Base-by-base conservation (phyloP, 2,329 filamentous ascomycete species). In the Trichoderma brevicompactum region DNA sequence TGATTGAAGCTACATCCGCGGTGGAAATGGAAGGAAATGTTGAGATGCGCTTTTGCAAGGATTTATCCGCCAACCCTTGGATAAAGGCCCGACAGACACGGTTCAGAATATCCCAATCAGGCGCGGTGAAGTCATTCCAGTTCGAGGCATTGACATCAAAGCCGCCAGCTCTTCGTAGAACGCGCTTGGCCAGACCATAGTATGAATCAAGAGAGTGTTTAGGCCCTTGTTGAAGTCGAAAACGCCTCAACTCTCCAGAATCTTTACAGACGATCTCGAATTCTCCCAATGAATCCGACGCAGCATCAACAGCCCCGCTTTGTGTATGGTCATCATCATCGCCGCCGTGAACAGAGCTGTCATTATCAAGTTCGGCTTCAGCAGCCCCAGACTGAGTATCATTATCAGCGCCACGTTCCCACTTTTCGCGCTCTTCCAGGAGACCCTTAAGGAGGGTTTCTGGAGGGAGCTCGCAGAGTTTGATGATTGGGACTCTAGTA, bases 401-500 rank as follows among this genome's bases (percentile, higher is more conserved):
- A 3, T 76, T 74, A 3, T 75, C 79, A 56, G 78, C 80, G 50
- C 81, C 86, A 50, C 77, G 83, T 68, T 94, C 91, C 90, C 91
- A 94, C 72, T 88, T 92, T 49, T 81, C 77, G 7, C 91, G 85
- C 71, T 90, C 89, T 40, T 87, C 83, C 5, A 85, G 72, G 5
- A 96, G 81, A 64, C 86, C 87, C 9, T 79, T 74, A 13, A 84
- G 84, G 1, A 96, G 81, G 65, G 84, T 80, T 2, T 83, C 76
- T 0, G 85, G 82, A 2, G 92, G 92, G 48, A 79, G 84, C 74
- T 94, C 84, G 72, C 92, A 96, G 15, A 97, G 83, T 74, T 96
- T 95, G 74, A 97, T 89, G 69, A 97, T 96, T 0, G 93, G 92
- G 3, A 96, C 90, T 67, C 92, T 84, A 1, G 92, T 95, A 62